Conservation (phyloP, 1,284 basidiomycete species). For the Caloboletus inedulis region DNA sequence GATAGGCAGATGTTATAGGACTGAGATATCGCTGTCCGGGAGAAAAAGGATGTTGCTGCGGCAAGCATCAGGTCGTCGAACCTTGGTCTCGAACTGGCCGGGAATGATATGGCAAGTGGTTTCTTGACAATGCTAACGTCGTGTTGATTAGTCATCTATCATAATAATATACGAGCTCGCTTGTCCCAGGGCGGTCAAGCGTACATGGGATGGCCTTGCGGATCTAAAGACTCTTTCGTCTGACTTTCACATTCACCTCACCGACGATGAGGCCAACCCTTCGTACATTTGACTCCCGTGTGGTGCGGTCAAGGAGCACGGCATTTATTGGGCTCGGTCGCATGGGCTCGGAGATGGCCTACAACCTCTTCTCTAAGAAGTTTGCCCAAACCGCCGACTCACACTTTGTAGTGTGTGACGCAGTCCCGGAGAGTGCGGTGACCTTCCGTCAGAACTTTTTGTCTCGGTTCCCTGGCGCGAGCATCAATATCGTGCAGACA, state of each 20-base stretch:
- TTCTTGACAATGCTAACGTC: no score
- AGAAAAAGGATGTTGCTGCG: constrained; percentile 87
- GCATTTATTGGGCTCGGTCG: constrained; percentile 79
- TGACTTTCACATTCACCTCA: neutral
- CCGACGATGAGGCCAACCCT: constrained; percentile 38
- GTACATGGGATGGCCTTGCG: neutral
- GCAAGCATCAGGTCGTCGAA: constrained; percentile 61
- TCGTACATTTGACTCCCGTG: constrained; percentile 32
- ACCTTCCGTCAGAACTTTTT: constrained; percentile 56
- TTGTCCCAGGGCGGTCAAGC: neutral
- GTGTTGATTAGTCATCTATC: no score
- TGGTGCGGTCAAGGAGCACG: constrained; percentile 49
- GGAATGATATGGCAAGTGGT: neutral
- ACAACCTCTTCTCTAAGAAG: constrained; percentile 74
- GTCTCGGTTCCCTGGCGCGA: constrained; percentile 53
- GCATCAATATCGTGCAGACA: constrained; percentile 53
- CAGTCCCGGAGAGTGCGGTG: constrained; percentile 55
- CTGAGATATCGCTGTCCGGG: constrained; percentile 81
- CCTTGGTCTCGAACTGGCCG: neutral
- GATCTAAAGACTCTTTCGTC: neutral
- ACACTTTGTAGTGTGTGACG: constrained; percentile 76
- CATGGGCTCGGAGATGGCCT: constrained; percentile 85
- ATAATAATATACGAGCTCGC: neutral
- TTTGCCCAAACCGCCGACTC: constrained; percentile 45
- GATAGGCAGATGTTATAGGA: constrained; percentile 68